Evolutionary conservation across 441 rosid genomes (phyloP).

Genomic region (Croton setiger): DNA sequence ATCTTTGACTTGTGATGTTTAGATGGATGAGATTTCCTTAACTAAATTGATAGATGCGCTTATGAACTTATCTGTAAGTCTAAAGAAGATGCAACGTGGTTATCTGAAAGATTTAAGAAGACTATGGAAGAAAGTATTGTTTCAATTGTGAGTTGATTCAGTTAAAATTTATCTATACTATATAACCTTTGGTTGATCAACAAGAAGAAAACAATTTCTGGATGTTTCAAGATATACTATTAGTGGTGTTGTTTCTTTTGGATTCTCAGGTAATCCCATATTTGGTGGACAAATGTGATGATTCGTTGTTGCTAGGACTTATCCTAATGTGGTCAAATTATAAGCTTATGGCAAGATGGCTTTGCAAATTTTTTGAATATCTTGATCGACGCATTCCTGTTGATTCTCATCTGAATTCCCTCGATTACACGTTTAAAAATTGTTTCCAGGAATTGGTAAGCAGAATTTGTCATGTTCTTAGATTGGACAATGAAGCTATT

Average conservation of each 20-base stretch:
- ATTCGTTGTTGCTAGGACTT: slow-evolving; percentile 30
- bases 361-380: slow-evolving; percentile 33
- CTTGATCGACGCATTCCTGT: slow-evolving; percentile 37
- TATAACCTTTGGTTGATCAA: neutral
- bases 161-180: neutral
- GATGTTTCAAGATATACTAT: neutral
- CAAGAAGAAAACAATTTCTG: neutral
- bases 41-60: slow-evolving; percentile 5
- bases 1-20: neutral
- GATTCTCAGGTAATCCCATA: slow-evolving; percentile 2
- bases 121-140: slow-evolving; percentile 5
- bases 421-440: neutral
- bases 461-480: neutral
- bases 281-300: slow-evolving; percentile 20
- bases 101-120: slow-evolving; percentile 11
- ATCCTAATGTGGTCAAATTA: slow-evolving; percentile 38
- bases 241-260: neutral
- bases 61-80: neutral
- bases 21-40: slow-evolving; percentile 10
- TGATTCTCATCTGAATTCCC: neutral
- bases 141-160: neutral
- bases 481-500: neutral
- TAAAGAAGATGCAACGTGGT: neutral
- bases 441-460: slow-evolving; percentile 5
- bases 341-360: slow-evolving; percentile 38